phyloP scores from a whole-genome alignment of 305 asterid genomes.

The Solanum chacoense region DNA sequence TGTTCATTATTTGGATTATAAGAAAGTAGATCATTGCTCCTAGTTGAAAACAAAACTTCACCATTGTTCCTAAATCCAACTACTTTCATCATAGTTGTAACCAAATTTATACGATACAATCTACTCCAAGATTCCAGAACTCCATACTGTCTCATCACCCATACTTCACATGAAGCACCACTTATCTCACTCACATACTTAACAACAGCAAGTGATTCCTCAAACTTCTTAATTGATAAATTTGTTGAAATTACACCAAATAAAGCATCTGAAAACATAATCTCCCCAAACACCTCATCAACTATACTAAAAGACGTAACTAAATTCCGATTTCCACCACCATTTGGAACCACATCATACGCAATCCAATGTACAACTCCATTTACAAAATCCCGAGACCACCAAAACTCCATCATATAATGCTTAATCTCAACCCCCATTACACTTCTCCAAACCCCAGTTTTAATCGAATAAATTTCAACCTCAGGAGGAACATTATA shows the following conservation, averaged over 20 bases:
- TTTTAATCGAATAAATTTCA: conserved; percentile 31
- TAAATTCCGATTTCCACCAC: not conserved
- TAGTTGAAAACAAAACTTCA: conserved; percentile 27
- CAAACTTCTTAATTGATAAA: conserved; percentile 11
- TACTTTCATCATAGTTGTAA: conserved; percentile 9
- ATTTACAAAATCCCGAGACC: conserved; percentile 29
- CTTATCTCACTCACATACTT: not conserved
- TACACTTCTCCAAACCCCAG: conserved; percentile 37
- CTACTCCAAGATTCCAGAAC: conserved; percentile 38
- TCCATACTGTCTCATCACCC: conserved; percentile 15
- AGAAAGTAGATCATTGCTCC: conserved; percentile 12
- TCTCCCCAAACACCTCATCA: conserved; percentile 31
- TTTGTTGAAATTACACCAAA: not conserved
- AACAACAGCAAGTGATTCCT: conserved; percentile 25
- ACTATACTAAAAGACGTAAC: conserved; percentile 30
- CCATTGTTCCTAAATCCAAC: conserved; percentile 32
- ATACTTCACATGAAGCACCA: no score
- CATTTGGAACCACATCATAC: not conserved
- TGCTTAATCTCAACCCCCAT: conserved; percentile 3
- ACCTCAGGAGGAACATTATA: conserved; percentile 18
- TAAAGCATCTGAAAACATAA: conserved; percentile 31
- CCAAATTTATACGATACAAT: conserved; percentile 23
- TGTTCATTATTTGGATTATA: conserved; percentile 17
- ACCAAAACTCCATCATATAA: conserved; percentile 13
- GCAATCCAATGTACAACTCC: conserved; percentile 50